Evolutionary conservation across 805 yeast genomes (phyloP).

Genomic region (Peterozyma toletana): DNA sequence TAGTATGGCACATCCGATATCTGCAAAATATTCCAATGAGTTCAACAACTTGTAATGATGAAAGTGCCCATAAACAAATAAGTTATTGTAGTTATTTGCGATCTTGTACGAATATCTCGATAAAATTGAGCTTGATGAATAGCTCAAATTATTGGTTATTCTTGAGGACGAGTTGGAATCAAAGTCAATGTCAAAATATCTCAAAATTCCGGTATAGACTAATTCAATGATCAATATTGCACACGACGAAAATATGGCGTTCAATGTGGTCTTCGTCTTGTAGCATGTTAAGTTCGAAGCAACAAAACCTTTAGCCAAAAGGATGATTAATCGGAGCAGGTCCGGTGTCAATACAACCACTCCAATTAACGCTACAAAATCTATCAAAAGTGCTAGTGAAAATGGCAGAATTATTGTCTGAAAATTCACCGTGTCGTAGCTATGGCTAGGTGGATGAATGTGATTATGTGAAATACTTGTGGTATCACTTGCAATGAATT

Average conservation of each 20-base stretch:
- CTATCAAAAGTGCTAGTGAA: background rate
- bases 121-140: background rate
- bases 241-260: constrained; percentile 19
- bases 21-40: background rate
- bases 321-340: constrained; percentile 16
- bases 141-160: background rate
- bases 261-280: constrained; percentile 17
- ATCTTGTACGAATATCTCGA: background rate
- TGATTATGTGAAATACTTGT: background rate
- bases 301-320: constrained; percentile 25
- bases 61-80: background rate
- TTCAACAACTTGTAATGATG: background rate
- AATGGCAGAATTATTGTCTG: background rate
- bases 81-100: background rate
- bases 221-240: constrained; percentile 12
- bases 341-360: constrained; percentile 1
- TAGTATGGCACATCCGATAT: background rate
- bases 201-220: background rate
- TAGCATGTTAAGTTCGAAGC: constrained; percentile 25
- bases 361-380: background rate
- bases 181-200: constrained; percentile 7
- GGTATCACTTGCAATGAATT: constrained; percentile 1
- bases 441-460: background rate
- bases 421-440: background rate
- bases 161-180: background rate